These are phyloP conservation scores for Royoungia palumana DNA, from an alignment of 768 basidiomycete genomes.

Conservation along the genomic window DNA sequence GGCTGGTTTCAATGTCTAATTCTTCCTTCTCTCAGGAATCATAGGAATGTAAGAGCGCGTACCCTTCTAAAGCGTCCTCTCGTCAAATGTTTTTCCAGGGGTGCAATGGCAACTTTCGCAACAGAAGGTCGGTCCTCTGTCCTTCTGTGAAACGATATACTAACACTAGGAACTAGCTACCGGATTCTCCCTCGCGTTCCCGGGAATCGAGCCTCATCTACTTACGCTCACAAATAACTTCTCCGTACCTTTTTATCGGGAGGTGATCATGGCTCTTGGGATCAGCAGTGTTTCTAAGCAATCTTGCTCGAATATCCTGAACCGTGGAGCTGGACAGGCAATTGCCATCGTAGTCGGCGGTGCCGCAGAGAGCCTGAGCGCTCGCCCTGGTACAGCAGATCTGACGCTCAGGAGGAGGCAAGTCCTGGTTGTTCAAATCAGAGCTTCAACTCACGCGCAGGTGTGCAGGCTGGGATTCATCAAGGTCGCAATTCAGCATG, in stretches of 20 bases:
- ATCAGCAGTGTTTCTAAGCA: slow-evolving; percentile 90
- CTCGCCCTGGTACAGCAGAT: slow-evolving; percentile 96
- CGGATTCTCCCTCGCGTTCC: slow-evolving; percentile 85
- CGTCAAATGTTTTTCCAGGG: slow-evolving; percentile 48
- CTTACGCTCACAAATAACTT: slow-evolving; percentile 91
- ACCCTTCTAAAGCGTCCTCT: neutral
- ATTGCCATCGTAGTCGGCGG: slow-evolving; percentile 97
- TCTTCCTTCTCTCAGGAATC: slow-evolving; percentile 59
- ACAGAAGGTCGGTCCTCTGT: slow-evolving; percentile 69
- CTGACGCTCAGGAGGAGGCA: slow-evolving; percentile 73
- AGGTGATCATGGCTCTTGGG: slow-evolving; percentile 82
- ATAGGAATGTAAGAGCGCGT: slow-evolving; percentile 84
- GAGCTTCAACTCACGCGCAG: neutral
- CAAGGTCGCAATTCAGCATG: slow-evolving; percentile 87
- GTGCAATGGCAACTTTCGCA: slow-evolving; percentile 92
- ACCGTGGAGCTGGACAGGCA: slow-evolving; percentile 54
- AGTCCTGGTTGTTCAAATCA: neutral
- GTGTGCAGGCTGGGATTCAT: slow-evolving; percentile 81
- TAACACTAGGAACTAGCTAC: slow-evolving; percentile 53
- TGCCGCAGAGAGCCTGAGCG: slow-evolving; percentile 90
- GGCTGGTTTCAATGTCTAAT: slow-evolving; percentile 3
- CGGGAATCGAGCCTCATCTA: slow-evolving; percentile 90
- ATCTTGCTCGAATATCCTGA: slow-evolving; percentile 86
- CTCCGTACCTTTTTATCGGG: slow-evolving; percentile 88
- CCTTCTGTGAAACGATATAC: neutral